phyloP scores from a whole-genome alignment of 2,329 filamentous ascomycete genomes.

The Parastagonospora avenae region DNA sequence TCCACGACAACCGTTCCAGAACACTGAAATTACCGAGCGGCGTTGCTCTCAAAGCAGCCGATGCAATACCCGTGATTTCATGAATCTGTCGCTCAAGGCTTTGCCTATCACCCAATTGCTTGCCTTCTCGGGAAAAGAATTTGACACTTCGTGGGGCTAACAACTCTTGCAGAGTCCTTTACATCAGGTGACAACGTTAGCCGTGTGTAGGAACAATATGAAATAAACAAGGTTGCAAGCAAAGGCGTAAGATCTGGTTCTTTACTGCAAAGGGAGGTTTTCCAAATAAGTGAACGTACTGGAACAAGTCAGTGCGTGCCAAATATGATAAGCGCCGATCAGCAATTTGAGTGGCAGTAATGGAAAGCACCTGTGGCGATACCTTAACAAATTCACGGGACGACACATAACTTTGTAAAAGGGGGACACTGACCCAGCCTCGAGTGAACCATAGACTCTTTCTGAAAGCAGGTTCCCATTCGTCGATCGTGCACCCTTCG shows the following conservation, averaged over 20 bases:
- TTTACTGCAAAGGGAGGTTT: no score
- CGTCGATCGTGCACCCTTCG: neutral
- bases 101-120: neutral
- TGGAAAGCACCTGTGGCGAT: no score
- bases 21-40: neutral
- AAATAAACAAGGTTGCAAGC: no score
- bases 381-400: no score
- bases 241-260: no score
- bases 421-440: neutral
- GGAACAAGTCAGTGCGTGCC: no score
- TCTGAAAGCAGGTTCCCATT: constrained; percentile 5
- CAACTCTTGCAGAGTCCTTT: constrained; percentile 5
- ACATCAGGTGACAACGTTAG: no score
- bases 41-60: neutral
- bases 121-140: constrained; percentile 5
- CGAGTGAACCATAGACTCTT: constrained; percentile 8
- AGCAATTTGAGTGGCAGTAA: no score
- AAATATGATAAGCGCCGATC: no score
- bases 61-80: constrained; percentile 1
- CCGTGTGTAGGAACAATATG: no score
- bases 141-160: constrained; percentile 1
- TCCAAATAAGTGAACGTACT: no score
- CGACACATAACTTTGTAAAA: no score
- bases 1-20: constrained; percentile 12
- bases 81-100: constrained; percentile 1